These are phyloP conservation scores for Emydomyces testavorans DNA, from an alignment of 2,329 filamentous ascomycete species.

Conservation along the genomic window DNA sequence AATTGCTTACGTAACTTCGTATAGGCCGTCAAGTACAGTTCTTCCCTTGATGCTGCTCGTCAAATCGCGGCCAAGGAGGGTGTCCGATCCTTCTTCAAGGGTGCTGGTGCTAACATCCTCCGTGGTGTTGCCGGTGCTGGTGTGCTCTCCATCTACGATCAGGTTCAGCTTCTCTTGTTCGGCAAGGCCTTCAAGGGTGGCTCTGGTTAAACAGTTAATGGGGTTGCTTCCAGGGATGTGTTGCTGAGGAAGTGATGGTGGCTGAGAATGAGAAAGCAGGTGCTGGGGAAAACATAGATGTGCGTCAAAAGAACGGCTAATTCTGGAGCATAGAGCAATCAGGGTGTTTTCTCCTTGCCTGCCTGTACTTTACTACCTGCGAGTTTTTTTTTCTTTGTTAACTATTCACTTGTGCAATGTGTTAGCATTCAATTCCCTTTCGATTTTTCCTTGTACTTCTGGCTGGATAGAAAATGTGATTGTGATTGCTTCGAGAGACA, in stretches of 20 bases:
- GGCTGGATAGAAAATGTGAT: slow-evolving; percentile 14
- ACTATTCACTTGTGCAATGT: slow-evolving; percentile 16
- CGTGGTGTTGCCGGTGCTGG: slow-evolving; percentile 99
- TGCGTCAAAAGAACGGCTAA: slow-evolving; percentile 32
- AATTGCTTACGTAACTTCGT: not conserved
- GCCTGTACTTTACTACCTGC: slow-evolving; percentile 41
- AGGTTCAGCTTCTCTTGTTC: slow-evolving; percentile 98
- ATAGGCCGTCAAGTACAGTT: slow-evolving; percentile 99
- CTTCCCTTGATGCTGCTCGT: slow-evolving; percentile 83
- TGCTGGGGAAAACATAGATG: slow-evolving; percentile 20
- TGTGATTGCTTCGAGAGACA: slow-evolving; percentile 5
- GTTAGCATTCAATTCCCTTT: slow-evolving; percentile 17
- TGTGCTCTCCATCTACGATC: slow-evolving; percentile 99
- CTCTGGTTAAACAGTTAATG: slow-evolving; percentile 20
- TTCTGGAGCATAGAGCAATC: slow-evolving; percentile 35
- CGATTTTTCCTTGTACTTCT: slow-evolving; percentile 12
- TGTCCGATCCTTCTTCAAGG: slow-evolving; percentile 99
- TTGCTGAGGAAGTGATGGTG: slow-evolving; percentile 17
- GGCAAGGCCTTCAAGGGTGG: slow-evolving; percentile 90
- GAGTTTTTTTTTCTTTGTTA: slow-evolving; percentile 24
- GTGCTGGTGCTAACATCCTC: slow-evolving; percentile 99
- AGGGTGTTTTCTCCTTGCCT: slow-evolving; percentile 33
- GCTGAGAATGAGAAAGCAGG: slow-evolving; percentile 17
- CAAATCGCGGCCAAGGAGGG: slow-evolving; percentile 97
- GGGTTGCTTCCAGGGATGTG: slow-evolving; percentile 27